phyloP scores from a whole-genome alignment of 1,284 basidiomycete species.

The Exobasidium cylindrosporum region DNA sequence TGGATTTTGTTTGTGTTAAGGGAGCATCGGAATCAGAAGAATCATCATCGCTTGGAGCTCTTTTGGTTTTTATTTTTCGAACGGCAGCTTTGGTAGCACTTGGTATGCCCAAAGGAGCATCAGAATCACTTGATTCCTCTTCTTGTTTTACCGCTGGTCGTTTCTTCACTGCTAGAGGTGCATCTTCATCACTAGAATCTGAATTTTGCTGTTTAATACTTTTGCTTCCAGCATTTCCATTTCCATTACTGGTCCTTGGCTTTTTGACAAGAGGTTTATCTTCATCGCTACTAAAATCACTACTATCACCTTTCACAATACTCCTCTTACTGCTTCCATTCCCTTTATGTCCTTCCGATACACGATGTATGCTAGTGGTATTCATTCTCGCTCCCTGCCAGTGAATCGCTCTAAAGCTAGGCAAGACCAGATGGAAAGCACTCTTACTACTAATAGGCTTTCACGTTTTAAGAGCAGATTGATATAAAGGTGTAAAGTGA shows the following conservation, averaged over 20 bases:
- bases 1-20: conserved; percentile 23
- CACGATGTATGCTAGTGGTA: too few species aligned
- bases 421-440: too few species aligned
- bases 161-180: not conserved
- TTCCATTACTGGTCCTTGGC: not conserved
- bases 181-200: not conserved
- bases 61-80: conserved; percentile 53
- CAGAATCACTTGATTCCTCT: conserved; percentile 18
- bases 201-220: not conserved
- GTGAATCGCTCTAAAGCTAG: too few species aligned
- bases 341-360: too few species aligned
- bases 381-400: too few species aligned
- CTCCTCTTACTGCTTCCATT: not conserved
- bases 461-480: too few species aligned
- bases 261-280: conserved; percentile 9
- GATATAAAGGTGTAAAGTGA: too few species aligned
- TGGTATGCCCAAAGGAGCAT: conserved; percentile 22
- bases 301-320: not conserved
- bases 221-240: not conserved
- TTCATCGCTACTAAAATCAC: conserved; percentile 8
- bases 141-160: conserved; percentile 7
- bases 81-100: conserved; percentile 42
- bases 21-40: conserved; percentile 23
- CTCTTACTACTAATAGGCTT: too few species aligned
- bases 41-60: conserved; percentile 12